A percentile compares a stretch with the other conserved stretches of the same genome.
Evolutionary conservation across 225 moss, liverwort and hornwort genomes (phyloP).

Genomic region (Lunularia cruciata): DNA sequence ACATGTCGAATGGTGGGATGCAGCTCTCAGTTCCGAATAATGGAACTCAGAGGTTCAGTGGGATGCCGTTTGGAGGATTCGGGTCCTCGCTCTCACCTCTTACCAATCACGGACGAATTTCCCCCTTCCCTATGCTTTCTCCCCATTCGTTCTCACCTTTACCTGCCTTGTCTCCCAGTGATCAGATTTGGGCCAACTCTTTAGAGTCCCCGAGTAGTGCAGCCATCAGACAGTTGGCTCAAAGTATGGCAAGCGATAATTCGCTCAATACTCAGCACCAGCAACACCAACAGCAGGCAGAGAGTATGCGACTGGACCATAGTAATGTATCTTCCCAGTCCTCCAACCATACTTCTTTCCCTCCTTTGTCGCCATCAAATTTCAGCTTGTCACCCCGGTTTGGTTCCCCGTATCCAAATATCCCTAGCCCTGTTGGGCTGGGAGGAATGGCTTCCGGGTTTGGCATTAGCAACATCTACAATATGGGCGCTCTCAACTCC

Average conservation of each 20-base stretch:
- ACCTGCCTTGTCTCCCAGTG: constrained; percentile 74
- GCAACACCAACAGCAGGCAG: constrained; percentile 29
- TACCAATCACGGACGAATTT: constrained; percentile 53
- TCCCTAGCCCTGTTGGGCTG: constrained; percentile 45
- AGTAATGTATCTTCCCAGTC: neutral
- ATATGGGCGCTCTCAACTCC: constrained; percentile 58
- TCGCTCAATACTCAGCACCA: constrained; percentile 25
- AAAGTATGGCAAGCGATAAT: constrained; percentile 50
- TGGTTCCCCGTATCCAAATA: constrained; percentile 45
- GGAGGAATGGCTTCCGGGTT: constrained; percentile 56
- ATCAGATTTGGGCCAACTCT: constrained; percentile 79
- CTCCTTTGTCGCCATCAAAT: constrained; percentile 25
- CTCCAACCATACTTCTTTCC: neutral
- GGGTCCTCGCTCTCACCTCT: constrained; percentile 53
- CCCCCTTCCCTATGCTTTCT: constrained; percentile 55
- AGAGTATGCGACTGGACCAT: constrained; percentile 23
- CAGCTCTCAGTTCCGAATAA: constrained; percentile 37
- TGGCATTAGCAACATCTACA: constrained; percentile 55
- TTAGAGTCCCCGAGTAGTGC: constrained; percentile 67
- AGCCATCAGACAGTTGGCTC: constrained; percentile 66
- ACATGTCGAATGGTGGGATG: constrained; percentile 29
- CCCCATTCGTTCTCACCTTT: constrained; percentile 85
- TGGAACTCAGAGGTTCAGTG: constrained; percentile 42
- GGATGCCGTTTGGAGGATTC: constrained; percentile 50
- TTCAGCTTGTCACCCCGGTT: constrained; percentile 51